Evolutionary conservation across 441 rosid genomes (phyloP), one percentile per base, ranked within the genome.

Genomic region (Heliophila coronopifolia): DNA sequence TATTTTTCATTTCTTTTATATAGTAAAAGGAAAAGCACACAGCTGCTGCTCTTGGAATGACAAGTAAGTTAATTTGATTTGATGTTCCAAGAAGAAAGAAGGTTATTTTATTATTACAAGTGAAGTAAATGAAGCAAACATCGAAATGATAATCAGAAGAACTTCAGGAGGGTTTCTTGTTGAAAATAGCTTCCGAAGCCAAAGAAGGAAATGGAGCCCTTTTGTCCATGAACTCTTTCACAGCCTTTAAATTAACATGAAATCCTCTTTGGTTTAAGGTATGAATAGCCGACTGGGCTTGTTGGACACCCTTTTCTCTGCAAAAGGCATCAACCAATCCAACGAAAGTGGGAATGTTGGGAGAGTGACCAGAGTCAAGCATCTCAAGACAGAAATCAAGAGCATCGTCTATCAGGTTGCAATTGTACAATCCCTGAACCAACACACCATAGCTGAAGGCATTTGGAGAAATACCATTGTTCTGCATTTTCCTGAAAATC

Each of bases 301-400:
- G 80, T 58, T 77, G 81, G n/a, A 92, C 71, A 6, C 87, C 77
- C 66, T 70, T 80, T 53, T 66, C 77, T 50, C 66, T 75, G 44
- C 94, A 88, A 31, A 85, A 59, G 1, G 70, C 84, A 59, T 81
- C 85, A 59, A 92, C 81, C 75, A 92, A 67, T 9, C 89, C 94
- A 32, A 92, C 89, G 58, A 92, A 92, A 30, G 92, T 84, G 23
- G 68, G 31, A 17, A 79, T 68, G 44, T 80, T 86, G 1, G 89
- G 95, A 58, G 89, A 81, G 71, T 87, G 83, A 24, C 93, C 95
- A 0, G 76, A 72, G n/a, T 83, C 84, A 28, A 90, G 67, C 96
- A 87, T 91, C 65, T 86, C 90, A 15, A 56, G 24, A 24, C 71
- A 76, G 20, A 73, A 71, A 17, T 69, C 74, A 48, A 78, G 39